phyloP scores from a whole-genome alignment of 2,329 filamentous ascomycete genomes.

The Botrytis aclada region DNA sequence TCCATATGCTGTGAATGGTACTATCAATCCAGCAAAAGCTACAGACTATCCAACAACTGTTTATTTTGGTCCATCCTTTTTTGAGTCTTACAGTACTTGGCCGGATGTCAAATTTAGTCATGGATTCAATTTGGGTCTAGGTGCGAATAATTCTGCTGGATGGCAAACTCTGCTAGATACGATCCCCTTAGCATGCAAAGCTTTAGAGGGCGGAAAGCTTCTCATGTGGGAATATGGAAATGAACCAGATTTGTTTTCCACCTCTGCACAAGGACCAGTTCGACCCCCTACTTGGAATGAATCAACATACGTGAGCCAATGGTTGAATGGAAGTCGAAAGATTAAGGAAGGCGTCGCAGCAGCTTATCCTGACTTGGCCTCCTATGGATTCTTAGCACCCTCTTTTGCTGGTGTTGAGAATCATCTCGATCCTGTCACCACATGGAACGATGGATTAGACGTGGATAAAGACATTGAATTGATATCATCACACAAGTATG shows the following conservation, averaged over 20 bases:
- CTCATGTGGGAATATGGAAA: constrained; percentile 63
- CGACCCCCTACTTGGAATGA: constrained; percentile 54
- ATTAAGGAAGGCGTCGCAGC: constrained; percentile 47
- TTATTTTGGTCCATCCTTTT: constrained; percentile 58
- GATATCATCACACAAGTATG: constrained; percentile 60
- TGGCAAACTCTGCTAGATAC: constrained; percentile 53
- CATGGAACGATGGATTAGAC: constrained; percentile 55
- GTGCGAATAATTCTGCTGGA: constrained; percentile 48
- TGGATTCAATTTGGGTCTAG: constrained; percentile 58
- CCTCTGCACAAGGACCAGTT: constrained; percentile 49
- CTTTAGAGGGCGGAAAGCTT: constrained; percentile 49
- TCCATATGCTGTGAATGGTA: constrained; percentile 50
- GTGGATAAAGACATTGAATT: constrained; percentile 48
- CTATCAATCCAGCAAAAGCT: constrained; percentile 48
- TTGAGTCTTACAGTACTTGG: constrained; percentile 60
- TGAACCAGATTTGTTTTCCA: constrained; percentile 59
- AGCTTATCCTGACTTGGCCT: constrained; percentile 50
- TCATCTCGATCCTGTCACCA: constrained; percentile 47
- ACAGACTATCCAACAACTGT: constrained; percentile 59
- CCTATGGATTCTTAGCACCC: constrained; percentile 54
- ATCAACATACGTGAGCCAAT: constrained; percentile 53
- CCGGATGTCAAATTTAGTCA: constrained; percentile 55
- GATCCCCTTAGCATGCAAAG: constrained; percentile 55
- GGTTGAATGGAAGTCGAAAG: constrained; percentile 52
- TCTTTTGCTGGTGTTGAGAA: constrained; percentile 54